phyloP scores from a whole-genome alignment of 2,329 filamentous ascomycete species.

The Nemania sp. region DNA sequence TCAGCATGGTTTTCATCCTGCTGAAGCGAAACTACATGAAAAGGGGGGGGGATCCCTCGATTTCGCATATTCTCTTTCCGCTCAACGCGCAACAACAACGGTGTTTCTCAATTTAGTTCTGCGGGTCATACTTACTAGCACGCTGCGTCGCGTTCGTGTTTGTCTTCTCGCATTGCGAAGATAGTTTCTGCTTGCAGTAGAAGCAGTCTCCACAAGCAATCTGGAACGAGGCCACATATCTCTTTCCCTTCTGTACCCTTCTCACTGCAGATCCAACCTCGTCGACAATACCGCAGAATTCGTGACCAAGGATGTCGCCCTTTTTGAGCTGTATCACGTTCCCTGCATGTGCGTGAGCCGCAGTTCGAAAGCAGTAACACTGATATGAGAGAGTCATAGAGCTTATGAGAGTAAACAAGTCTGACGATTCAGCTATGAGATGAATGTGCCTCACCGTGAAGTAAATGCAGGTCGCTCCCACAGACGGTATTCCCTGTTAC shows the following conservation, averaged over 20 bases:
- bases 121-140: constrained; percentile 45
- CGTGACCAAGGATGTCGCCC: constrained; percentile 69
- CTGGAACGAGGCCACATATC: constrained; percentile 85
- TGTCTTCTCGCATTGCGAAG: constrained; percentile 78
- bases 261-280: constrained; percentile 58
- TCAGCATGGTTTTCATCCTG: background rate
- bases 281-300: constrained; percentile 61
- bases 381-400: background rate
- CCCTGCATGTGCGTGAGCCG: constrained; percentile 29
- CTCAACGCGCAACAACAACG: too few relatives aligned
- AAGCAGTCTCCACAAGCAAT: constrained; percentile 75
- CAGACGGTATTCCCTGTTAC: constrained; percentile 68
- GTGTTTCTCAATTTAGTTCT: too few relatives aligned
- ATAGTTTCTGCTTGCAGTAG: constrained; percentile 78
- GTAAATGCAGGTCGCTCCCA: constrained; percentile 61
- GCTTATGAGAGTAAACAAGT: background rate
- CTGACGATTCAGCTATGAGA: too few relatives aligned
- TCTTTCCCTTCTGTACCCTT: constrained; percentile 60
- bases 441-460: constrained; percentile 47
- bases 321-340: constrained; percentile 61
- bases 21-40: too few relatives aligned
- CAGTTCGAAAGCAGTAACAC: background rate
- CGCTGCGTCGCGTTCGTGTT: constrained; percentile 73
- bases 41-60: too few relatives aligned
- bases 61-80: too few relatives aligned